A percentile compares a stretch with the other conserved stretches of the same genome.
Evolutionary conservation across 495 filamentous ascomycete species (phyloP).

Genomic region (Xylaria palmicola): DNA sequence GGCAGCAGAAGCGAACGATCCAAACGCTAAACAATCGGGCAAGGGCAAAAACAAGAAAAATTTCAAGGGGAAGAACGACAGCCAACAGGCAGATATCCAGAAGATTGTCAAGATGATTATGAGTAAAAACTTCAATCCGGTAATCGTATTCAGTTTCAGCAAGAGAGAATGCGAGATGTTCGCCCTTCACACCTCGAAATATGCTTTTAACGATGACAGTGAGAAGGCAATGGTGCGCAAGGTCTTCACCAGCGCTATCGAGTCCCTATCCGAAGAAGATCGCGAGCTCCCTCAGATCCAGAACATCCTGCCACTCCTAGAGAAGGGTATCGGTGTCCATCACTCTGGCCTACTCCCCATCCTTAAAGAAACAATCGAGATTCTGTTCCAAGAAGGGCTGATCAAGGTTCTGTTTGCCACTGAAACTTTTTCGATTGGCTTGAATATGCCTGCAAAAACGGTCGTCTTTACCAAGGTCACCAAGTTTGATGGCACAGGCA

Average conservation of each 20-base stretch:
- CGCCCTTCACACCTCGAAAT: slow-evolving; percentile 76
- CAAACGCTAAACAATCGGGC: slow-evolving; percentile 74
- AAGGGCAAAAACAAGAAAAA: slow-evolving; percentile 86
- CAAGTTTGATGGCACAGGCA: slow-evolving; percentile 85
- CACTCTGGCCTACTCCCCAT: slow-evolving; percentile 95
- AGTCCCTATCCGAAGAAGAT: slow-evolving; percentile 88
- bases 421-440: slow-evolving; percentile 96
- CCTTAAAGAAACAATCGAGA: slow-evolving; percentile 97
- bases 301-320: slow-evolving; percentile 85
- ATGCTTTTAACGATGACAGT: slow-evolving; percentile 96
- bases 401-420: slow-evolving; percentile 98
- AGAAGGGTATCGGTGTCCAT: slow-evolving; percentile 93
- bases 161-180: slow-evolving; percentile 90
- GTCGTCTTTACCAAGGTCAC: slow-evolving; percentile 96
- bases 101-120: slow-evolving; percentile 99
- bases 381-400: slow-evolving; percentile 95
- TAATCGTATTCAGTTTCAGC: slow-evolving; percentile 99
- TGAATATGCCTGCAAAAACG: slow-evolving; percentile 99
- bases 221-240: slow-evolving; percentile 94
- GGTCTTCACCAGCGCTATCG: slow-evolving; percentile 88
- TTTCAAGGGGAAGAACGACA: slow-evolving; percentile 74
- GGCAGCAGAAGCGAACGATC: slow-evolving; percentile 78
- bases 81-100: slow-evolving; percentile 78
- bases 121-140: slow-evolving; percentile 90
- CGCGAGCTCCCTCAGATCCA: slow-evolving; percentile 81